Evolutionary conservation across 73 alveolate species (phyloP).

Genomic region (Paramecium tetraurelia): DNA sequence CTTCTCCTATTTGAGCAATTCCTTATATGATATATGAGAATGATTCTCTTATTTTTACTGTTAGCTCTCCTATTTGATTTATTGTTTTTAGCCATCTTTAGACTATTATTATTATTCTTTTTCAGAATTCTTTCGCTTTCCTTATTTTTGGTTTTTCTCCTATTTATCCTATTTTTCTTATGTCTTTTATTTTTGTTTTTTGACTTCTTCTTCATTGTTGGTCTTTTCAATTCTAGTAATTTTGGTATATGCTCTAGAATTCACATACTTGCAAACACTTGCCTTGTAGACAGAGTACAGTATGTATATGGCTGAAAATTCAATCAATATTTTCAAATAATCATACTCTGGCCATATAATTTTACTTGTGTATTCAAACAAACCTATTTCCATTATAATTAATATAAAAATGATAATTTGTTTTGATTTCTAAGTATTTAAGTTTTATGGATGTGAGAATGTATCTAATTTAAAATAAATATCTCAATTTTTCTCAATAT

Average conservation of each 20-base stretch:
- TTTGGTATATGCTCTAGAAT: neutral
- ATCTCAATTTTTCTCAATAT: neutral
- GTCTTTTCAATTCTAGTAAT: neutral
- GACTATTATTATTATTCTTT: neutral
- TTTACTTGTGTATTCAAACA: neutral
- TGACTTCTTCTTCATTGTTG: neutral
- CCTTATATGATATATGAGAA: neutral
- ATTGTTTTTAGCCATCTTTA: neutral
- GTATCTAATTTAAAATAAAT: conserved; percentile 10
- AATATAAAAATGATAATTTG: neutral
- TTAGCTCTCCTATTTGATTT: neutral
- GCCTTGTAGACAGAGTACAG: neutral
- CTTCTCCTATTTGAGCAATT: neutral
- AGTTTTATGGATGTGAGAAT: neutral
- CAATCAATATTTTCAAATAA: neutral
- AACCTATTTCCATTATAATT: neutral
- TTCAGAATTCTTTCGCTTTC: neutral
- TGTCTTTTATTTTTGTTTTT: neutral
- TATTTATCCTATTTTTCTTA: neutral
- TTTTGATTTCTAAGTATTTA: neutral
- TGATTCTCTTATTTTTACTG: neutral
- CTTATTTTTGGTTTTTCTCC: neutral
- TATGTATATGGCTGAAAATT: neutral
- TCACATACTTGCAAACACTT: neutral
- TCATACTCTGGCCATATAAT: neutral